Evolutionary conservation across 345 rosid species (phyloP).

Genomic region (Syzygium jambos): DNA sequence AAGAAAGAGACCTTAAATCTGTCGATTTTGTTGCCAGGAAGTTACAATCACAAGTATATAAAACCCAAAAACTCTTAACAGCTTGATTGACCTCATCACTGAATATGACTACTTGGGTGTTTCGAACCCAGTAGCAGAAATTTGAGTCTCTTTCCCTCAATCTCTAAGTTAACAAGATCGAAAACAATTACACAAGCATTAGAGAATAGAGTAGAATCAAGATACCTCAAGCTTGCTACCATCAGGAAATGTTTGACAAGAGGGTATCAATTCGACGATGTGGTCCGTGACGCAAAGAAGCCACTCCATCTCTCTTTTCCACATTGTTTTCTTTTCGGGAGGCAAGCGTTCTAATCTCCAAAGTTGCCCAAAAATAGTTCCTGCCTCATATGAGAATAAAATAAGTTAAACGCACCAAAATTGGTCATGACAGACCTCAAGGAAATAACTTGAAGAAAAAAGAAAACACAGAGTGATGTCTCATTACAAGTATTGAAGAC

Average conservation of each 20-base stretch:
- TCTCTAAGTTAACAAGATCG: not conserved
- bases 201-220: not conserved
- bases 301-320: conserved; percentile 96
- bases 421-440: not conserved
- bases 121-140: not conserved
- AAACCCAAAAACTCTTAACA: not conserved
- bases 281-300: conserved; percentile 78
- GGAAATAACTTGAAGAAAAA: not conserved
- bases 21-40: not conserved
- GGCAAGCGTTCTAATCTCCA: conserved; percentile 90
- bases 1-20: not conserved
- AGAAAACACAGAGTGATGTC: not conserved
- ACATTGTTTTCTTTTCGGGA: conserved; percentile 71
- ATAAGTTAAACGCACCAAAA: not conserved
- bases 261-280: conserved; percentile 84
- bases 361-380: conserved; percentile 82
- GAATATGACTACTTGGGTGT: not conserved
- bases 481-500: not conserved
- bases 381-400: conserved; percentile 12
- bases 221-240: conserved; percentile 90
- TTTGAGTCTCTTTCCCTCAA: not conserved
- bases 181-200: not conserved
- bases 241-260: conserved; percentile 83
- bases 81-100: not conserved
- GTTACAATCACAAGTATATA: not conserved